Conservation (phyloP, 2,329 filamentous ascomycete genomes). For the Penicillium rolfsii region DNA sequence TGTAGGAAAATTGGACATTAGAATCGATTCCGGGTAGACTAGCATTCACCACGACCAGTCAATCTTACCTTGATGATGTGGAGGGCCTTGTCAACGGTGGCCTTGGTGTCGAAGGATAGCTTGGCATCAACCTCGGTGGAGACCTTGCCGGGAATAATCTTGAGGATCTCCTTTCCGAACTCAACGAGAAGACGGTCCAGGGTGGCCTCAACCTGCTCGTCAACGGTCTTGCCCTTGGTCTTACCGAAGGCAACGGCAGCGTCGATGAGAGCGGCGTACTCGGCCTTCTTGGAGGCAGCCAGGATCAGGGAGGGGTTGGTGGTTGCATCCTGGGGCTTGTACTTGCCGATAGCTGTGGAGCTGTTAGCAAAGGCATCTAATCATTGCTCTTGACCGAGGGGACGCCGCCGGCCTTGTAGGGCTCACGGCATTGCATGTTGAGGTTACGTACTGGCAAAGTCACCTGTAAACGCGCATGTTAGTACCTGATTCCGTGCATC, state of each 20-base stretch:
- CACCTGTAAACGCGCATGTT: conserved; percentile 55
- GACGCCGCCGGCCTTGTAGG: not conserved
- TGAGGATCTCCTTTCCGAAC: conserved; percentile 96
- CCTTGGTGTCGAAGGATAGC: conserved; percentile 94
- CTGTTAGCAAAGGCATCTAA: conserved; percentile 18
- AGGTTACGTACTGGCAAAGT: conserved; percentile 71
- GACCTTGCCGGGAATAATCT: conserved; percentile 97
- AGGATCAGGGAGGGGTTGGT: conserved; percentile 99
- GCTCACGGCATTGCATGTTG: conserved; percentile 17
- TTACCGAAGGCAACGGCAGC: conserved; percentile 84
- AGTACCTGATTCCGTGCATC: conserved; percentile 32
- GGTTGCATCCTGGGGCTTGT: conserved; percentile 99
- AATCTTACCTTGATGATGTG: conserved; percentile 86
- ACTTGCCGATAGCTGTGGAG: conserved; percentile 85
- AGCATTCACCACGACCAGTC: too few species aligned
- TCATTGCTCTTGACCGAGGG: not conserved
- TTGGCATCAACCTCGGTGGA: conserved; percentile 97
- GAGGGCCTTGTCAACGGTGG: conserved; percentile 91
- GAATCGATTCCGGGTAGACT: not conserved
- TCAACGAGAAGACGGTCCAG: conserved; percentile 94
- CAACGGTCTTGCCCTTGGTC: conserved; percentile 66
- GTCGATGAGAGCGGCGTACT: conserved; percentile 93
- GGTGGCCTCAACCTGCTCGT: conserved; percentile 84
- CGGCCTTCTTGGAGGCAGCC: conserved; percentile 95
- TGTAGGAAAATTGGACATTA: conserved; percentile 46